Percentiles rank a stretch among this genome's conserved stretches.
Conservation (phyloP, 805 yeast genomes). For the Starmerella apis region DNA sequence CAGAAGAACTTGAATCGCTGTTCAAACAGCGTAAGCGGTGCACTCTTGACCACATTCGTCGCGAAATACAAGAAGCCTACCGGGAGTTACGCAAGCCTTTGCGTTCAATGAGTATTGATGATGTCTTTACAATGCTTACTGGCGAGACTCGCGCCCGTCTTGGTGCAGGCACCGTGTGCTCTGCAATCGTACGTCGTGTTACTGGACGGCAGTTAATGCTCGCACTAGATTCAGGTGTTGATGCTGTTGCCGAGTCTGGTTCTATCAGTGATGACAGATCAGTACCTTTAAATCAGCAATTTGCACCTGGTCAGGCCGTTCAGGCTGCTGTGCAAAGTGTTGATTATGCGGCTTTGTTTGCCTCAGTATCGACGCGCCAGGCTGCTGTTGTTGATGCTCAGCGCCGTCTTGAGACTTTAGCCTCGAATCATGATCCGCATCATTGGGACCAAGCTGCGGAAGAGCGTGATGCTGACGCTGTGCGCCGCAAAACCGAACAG, state of each 20-base stretch:
- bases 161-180: slow-evolving; percentile 57
- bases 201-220: slow-evolving; percentile 39
- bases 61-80: slow-evolving; percentile 77
- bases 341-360: slow-evolving; percentile 64
- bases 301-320: slow-evolving; percentile 59
- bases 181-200: slow-evolving; percentile 62
- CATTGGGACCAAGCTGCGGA: slow-evolving; percentile 69
- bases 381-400: slow-evolving; percentile 51
- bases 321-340: slow-evolving; percentile 67
- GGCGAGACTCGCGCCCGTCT: slow-evolving; percentile 71
- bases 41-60: slow-evolving; percentile 72
- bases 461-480: slow-evolving; percentile 55
- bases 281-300: slow-evolving; percentile 25
- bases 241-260: slow-evolving; percentile 38
- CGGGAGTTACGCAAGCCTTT: slow-evolving; percentile 73
- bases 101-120: slow-evolving; percentile 52
- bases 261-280: slow-evolving; percentile 32
- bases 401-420: slow-evolving; percentile 27
- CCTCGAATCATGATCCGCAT: slow-evolving; percentile 41
- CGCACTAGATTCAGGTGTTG: slow-evolving; percentile 50
- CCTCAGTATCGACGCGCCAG: slow-evolving; percentile 59
- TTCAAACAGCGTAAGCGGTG: slow-evolving; percentile 56
- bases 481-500: slow-evolving; percentile 53
- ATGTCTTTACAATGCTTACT: slow-evolving; percentile 78
- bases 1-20: slow-evolving; percentile 67